Evolutionary conservation across 164 flowering plant genomes (phyloP), one percentile per base, ranked within the genome.

Genomic region (Litsea cubeba): DNA sequence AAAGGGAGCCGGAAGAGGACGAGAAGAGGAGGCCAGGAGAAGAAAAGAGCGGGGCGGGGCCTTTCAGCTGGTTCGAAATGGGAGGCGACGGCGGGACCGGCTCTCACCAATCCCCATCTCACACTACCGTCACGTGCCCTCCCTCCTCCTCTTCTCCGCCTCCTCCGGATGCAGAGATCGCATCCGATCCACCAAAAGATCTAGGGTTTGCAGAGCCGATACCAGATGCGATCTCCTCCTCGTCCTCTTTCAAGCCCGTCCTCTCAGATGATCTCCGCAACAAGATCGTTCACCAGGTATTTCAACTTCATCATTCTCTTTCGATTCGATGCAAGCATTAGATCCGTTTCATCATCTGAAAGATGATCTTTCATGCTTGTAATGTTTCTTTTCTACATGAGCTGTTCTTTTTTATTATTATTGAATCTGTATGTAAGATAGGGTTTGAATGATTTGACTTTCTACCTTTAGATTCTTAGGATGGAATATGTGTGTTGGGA

Each of bases 231-330:
- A 24, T 63, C 70, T 5, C 49, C 72, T 46, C 71, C 11, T 49
- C 70, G 3, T 64, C 81, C 18, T 57, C 81, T 5, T 49, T 65
- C 58, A n/a, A 15, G 26, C 7, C 20, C 30, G 5, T 18, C 32
- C 76, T 73, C 6, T 62, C 82, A 11, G 82, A 79, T 65, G 79
- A 76, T 40, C 79, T 76, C 32, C 54, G 69, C 30, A 76, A 76
- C 17, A 79, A 70, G 76, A 79, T 79, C 68, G 73, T 79, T 23
- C 74, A 65, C 62, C 82, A 79, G 82, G 81, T 60, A 50, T 54
- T 26, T n/a, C 25, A 23, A 62, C 14, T 64, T 51, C 50, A 20
- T 40, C 46, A 40, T 40, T 40, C 35, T 30, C 35, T 30, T 30
- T 30, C 35, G 35, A 4, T 30, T 30, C 35, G 35, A 30, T 30